A percentile compares a stretch with the other conserved stretches of the same genome.
Conservation (phyloP, 1,139 yeast species). For the Scheffersomyces titani region DNA sequence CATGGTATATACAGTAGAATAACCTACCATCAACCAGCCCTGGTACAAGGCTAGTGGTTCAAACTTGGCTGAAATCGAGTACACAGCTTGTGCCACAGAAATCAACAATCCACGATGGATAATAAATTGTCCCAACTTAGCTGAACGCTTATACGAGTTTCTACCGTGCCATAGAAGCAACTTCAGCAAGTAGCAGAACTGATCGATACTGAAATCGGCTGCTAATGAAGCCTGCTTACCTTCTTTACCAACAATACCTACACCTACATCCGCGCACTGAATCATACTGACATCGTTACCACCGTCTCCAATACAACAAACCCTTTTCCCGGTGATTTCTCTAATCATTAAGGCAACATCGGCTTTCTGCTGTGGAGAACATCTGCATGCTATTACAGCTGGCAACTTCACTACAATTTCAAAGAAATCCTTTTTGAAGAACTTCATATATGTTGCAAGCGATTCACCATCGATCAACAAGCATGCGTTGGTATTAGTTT, state of each 20-base stretch:
- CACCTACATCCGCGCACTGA: slow-evolving; percentile 98
- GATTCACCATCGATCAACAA: slow-evolving; percentile 94
- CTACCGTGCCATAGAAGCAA: slow-evolving; percentile 96
- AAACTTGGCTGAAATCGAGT: slow-evolving; percentile 78
- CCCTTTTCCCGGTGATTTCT: slow-evolving; percentile 79
- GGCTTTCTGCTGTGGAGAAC: slow-evolving; percentile 98
- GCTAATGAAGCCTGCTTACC: slow-evolving; percentile 97
- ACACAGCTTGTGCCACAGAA: slow-evolving; percentile 95
- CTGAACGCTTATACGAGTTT: slow-evolving; percentile 92
- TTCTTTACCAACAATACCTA: slow-evolving; percentile 98
- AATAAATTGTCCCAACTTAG: slow-evolving; percentile 92
- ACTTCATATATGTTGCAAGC: slow-evolving; percentile 63
- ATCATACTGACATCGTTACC: slow-evolving; percentile 99
- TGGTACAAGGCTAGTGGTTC: slow-evolving; percentile 94
- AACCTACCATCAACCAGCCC: slow-evolving; percentile 98
- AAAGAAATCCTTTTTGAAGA: slow-evolving; percentile 71
- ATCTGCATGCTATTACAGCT: slow-evolving; percentile 95
- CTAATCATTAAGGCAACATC: slow-evolving; percentile 86
- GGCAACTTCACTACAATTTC: slow-evolving; percentile 76
- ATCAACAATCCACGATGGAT: slow-evolving; percentile 94
- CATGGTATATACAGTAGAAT: slow-evolving; percentile 96
- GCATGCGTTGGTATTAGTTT: slow-evolving; percentile 69
- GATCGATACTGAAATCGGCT: slow-evolving; percentile 93
- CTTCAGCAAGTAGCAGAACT: slow-evolving; percentile 86
- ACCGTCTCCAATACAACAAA: slow-evolving; percentile 98